Evolutionary conservation across 495 filamentous ascomycete genomes (phyloP).

Genomic region (Hyaloscypha finlandica): DNA sequence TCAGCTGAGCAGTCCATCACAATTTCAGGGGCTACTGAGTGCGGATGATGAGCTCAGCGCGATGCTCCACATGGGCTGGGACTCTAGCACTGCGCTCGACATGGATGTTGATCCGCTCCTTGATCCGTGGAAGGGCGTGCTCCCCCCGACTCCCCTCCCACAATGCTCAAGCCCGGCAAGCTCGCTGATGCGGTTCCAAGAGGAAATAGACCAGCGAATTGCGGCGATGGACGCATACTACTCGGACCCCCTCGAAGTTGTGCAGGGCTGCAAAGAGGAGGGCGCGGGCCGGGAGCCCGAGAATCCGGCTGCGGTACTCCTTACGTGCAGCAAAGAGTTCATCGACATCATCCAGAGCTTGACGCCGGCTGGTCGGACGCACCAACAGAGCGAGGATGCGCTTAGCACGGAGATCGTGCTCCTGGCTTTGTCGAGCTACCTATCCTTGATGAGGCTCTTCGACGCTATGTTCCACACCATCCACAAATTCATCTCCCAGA

Average conservation of each 20-base stretch:
- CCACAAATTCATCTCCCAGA: constrained; percentile 2
- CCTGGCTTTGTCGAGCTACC: constrained; percentile 2
- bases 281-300: not conserved
- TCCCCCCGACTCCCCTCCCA: not conserved
- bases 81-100: not conserved
- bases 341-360: constrained; percentile 2
- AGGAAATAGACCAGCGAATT: constrained; percentile 3
- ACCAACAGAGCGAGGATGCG: not conserved
- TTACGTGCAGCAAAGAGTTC: constrained; percentile 3
- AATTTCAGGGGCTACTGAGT: not conserved
- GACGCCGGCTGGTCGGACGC: not conserved
- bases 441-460: constrained; percentile 3
- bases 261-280: constrained; percentile 2
- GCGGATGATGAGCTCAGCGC: constrained; percentile 1
- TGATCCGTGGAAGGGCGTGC: constrained; percentile 2
- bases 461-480: constrained; percentile 1
- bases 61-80: constrained; percentile 1
- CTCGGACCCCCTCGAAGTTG: constrained; percentile 1
- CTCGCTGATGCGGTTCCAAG: constrained; percentile 2
- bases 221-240: not conserved
- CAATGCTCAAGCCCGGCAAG: constrained; percentile 1
- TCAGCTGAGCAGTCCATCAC: constrained; percentile 2
- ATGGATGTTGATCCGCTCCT: not conserved
- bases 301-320: constrained; percentile 1
- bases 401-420: constrained; percentile 2